These are phyloP conservation scores for Solanum chiquidenum DNA, from an alignment of 257 asterid genomes.

Conservation along the genomic window DNA sequence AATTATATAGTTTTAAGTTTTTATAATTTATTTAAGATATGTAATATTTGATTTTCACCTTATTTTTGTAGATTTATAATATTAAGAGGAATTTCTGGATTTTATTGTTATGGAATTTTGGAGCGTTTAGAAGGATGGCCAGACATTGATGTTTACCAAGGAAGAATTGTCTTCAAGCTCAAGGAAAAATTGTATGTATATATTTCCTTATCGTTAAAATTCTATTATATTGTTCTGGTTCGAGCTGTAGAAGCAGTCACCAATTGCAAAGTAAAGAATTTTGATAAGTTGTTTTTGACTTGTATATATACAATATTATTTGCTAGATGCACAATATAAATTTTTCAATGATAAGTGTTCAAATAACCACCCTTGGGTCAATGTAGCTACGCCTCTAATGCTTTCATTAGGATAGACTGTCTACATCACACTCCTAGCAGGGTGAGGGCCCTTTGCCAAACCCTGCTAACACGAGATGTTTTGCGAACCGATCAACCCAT, in stretches of 20 bases:
- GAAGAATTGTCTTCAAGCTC: conserved; percentile 69
- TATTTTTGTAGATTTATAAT: conserved; percentile 25
- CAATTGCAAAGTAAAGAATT: fast-evolving
- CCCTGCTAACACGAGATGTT: background rate
- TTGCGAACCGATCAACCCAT: too few species aligned
- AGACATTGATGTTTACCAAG: conserved; percentile 40
- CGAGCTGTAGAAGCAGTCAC: fast-evolving
- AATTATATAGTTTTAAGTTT: background rate
- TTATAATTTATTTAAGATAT: background rate
- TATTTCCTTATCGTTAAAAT: background rate
- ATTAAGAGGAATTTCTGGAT: conserved; percentile 56
- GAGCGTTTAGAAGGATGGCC: conserved; percentile 81
- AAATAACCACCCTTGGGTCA: too few species aligned
- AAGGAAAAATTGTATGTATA: conserved; percentile 28
- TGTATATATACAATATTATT: too few species aligned
- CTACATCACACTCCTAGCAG: fast-evolving
- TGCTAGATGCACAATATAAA: fast-evolving
- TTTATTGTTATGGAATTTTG: conserved; percentile 55
- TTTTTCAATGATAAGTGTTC: too few species aligned
- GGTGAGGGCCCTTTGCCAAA: background rate
- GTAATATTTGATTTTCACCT: background rate
- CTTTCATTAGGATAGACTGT: background rate
- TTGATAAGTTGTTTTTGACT: too few species aligned
- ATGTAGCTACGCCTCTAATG: too few species aligned
- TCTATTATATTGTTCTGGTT: too few species aligned